Evolutionary conservation across 148 eudicot genomes (phyloP).

Genomic region (Vaccinium darrowii): DNA sequence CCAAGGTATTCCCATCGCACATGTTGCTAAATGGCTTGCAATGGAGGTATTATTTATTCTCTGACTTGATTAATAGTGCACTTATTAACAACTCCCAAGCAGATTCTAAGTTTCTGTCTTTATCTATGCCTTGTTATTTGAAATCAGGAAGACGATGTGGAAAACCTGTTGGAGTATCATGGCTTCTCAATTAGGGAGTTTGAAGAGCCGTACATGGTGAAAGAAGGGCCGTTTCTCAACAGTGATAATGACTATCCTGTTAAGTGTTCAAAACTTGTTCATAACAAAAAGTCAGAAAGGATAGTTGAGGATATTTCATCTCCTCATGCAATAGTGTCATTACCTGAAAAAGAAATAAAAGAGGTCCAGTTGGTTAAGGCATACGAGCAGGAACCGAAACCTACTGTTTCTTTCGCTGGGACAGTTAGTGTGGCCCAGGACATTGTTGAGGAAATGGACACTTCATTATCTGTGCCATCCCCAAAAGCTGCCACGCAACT

Average conservation of each 20-base stretch:
- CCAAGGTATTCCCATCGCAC: conserved; percentile 87
- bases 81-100: not conserved
- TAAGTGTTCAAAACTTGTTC: conserved; percentile 77
- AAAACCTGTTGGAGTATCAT: conserved; percentile 70
- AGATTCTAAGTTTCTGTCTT: not conserved
- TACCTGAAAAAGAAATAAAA: conserved; percentile 29
- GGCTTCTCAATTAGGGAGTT: conserved; percentile 88
- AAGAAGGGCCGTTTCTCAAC: conserved; percentile 74
- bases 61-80: not conserved
- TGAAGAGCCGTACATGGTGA: conserved; percentile 94
- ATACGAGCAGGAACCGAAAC: conserved; percentile 24
- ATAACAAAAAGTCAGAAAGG: conserved; percentile 55
- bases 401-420: conserved; percentile 19
- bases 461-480: conserved; percentile 35
- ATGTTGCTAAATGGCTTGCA: conserved; percentile 84
- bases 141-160: conserved; percentile 72
- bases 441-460: conserved; percentile 49
- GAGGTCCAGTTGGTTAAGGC: conserved; percentile 33
- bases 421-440: conserved; percentile 8
- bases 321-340: conserved; percentile 28
- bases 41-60: conserved; percentile 74
- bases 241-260: conserved; percentile 70
- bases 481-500: conserved; percentile 36
- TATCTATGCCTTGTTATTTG: conserved; percentile 1
- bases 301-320: conserved; percentile 62